Evolutionary conservation across 176 grass and related monocot genomes (phyloP), one percentile per base, ranked within the genome.

Genomic region (Lolium perenne): DNA sequence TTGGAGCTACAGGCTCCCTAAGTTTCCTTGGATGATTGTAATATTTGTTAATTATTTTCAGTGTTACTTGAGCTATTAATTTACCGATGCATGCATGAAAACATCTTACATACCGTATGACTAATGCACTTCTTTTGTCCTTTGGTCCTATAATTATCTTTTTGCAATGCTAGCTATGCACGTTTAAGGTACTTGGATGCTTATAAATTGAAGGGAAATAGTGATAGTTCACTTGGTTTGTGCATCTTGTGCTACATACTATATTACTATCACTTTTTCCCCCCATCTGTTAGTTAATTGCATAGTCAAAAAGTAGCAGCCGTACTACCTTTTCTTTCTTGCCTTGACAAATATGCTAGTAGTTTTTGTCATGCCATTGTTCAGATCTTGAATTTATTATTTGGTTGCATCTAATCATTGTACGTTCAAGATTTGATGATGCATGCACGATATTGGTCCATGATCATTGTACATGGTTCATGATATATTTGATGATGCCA

Each of bases 291-390:
- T 85, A 45, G 50, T 29, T 32, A 61, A 43, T 59, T 66, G 35
- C 38, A 49, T 80, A 6, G 20, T 25, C 11, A 64, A 20, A 50
- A 75, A 7, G 13, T n/a, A n/a, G 0, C 18, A 51, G 3, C 4
- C 47, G 10, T 21, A 49, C 5, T 45, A 4, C 6, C 0, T 6
- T 40, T 14, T 67, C 25, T 9, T 76, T 41, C 5, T 40, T 10
- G 57, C 22, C 4, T 71, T 73, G 14, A 1, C 32, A 76, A 76
- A 17, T 70, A 63, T 77, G 55, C 20, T 15, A 25, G 5, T 15
- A 80, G 56, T 89, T 35, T 35, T 35, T 1, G 38, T 21, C 54
- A 35, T 86, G 54, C 11, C n/a, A 38, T 79, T 60, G 57, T 8
- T 8, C 45, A 5, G 20, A 43, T 62, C 25, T 21, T 74, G 5